Evolutionary conservation across 441 rosid species (phyloP).

Genomic region (Melastoma candidum): DNA sequence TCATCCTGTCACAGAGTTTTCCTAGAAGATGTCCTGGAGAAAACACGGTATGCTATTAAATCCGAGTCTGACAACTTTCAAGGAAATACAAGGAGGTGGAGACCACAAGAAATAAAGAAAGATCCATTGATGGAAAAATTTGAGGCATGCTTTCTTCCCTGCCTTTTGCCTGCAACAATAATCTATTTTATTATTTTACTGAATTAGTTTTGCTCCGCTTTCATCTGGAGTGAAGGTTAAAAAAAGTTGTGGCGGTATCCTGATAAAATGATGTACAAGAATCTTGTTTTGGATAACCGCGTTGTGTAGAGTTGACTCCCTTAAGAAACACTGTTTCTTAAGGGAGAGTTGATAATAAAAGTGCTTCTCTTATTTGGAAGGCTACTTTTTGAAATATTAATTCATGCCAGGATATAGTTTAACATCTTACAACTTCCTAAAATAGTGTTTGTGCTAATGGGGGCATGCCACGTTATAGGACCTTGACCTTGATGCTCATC

Average conservation of each 20-base stretch:
- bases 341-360: too few species aligned
- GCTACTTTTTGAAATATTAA: too few species aligned
- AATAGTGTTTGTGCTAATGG: background rate
- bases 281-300: too few species aligned
- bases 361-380: too few species aligned
- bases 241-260: too few species aligned
- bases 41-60: slow-evolving; percentile 50
- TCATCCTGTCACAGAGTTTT: slow-evolving; percentile 71
- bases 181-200: background rate
- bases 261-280: too few species aligned
- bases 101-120: slow-evolving; percentile 64
- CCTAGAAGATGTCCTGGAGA: slow-evolving; percentile 83
- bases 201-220: background rate
- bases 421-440: too few species aligned
- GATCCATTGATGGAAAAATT: slow-evolving; percentile 56
- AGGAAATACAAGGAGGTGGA: slow-evolving; percentile 63
- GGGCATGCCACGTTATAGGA: slow-evolving; percentile 30
- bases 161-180: background rate
- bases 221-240: too few species aligned
- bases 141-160: slow-evolving; percentile 46
- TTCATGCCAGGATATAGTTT: too few species aligned
- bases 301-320: too few species aligned
- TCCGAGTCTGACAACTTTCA: slow-evolving; percentile 51
- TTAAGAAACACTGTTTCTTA: too few species aligned
- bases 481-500: slow-evolving; percentile 56